These are phyloP conservation scores for Chamaenerion angustifolium DNA, from an alignment of 345 rosid species.

Conservation along the genomic window DNA sequence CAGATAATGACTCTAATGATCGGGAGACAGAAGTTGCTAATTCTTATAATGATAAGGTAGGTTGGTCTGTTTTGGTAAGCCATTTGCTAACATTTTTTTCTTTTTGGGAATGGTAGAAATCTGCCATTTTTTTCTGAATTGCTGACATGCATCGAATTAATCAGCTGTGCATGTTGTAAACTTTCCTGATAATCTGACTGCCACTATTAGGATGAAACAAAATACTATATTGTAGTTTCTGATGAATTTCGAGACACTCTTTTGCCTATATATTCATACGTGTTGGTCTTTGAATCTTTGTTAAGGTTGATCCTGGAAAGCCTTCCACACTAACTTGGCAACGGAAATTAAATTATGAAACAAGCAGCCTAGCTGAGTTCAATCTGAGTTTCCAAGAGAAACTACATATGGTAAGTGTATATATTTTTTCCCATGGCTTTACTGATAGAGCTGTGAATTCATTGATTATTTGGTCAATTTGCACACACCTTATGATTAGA, in stretches of 20 bases:
- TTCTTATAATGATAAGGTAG: conserved; percentile 21
- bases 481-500: not conserved
- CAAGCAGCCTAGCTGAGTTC: conserved; percentile 25
- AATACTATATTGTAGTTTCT: not conserved
- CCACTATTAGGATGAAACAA: too few species aligned
- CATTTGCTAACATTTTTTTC: not conserved
- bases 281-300: conserved; percentile 4
- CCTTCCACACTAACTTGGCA: conserved; percentile 56
- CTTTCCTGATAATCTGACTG: too few species aligned
- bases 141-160: not conserved
- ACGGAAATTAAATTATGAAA: conserved; percentile 30
- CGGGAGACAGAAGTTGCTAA: conserved; percentile 12
- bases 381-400: conserved; percentile 35
- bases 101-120: not conserved
- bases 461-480: not conserved
- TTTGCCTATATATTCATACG: not conserved
- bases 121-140: not conserved
- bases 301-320: conserved; percentile 41
- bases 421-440: not conserved
- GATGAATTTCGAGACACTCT: not conserved
- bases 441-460: not conserved
- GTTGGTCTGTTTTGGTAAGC: not conserved
- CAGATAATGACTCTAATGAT: conserved; percentile 20
- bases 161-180: not conserved
- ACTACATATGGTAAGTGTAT: conserved; percentile 40